phyloP scores from a whole-genome alignment of 352 stramenopile species.

The Peronosclerospora sorghi region DNA sequence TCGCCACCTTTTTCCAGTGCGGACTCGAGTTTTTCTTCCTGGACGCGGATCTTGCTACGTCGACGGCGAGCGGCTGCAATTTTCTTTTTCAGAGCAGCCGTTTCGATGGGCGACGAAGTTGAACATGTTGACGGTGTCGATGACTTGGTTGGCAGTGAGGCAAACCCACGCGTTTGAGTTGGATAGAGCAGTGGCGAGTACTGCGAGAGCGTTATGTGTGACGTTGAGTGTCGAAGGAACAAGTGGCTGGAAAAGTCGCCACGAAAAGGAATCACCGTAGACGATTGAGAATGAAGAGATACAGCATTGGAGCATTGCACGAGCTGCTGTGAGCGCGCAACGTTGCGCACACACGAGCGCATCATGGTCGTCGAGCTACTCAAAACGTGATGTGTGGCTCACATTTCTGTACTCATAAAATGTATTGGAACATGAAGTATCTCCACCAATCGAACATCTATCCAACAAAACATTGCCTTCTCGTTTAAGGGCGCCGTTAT shows the following conservation, averaged over 20 bases:
- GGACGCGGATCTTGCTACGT: slow-evolving; percentile 70
- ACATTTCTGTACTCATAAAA: too few relatives aligned
- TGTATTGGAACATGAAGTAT: too few relatives aligned
- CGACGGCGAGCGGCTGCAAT: slow-evolving; percentile 54
- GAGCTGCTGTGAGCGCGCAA: too few relatives aligned
- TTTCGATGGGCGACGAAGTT: slow-evolving; percentile 21
- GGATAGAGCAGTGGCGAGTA: slow-evolving; percentile 13
- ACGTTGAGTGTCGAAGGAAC: slow-evolving; percentile 1
- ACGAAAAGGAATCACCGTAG: too few relatives aligned
- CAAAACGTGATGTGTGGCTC: too few relatives aligned
- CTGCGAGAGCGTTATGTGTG: slow-evolving; percentile 8
- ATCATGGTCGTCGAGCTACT: too few relatives aligned
- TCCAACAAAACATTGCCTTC: too few relatives aligned
- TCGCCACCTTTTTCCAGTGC: slow-evolving; percentile 71
- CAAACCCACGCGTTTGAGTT: slow-evolving; percentile 30
- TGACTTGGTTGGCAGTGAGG: slow-evolving; percentile 29
- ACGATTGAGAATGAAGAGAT: too few relatives aligned
- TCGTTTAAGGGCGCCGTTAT: too few relatives aligned
- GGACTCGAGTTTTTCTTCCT: slow-evolving; percentile 69
- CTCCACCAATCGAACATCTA: too few relatives aligned
- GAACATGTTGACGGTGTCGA: not conserved
- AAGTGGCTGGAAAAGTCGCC: slow-evolving; percentile 7
- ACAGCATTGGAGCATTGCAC: too few relatives aligned
- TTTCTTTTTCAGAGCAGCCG: slow-evolving; percentile 67
- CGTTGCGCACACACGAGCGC: too few relatives aligned